phyloP scores from a whole-genome alignment of 768 basidiomycete genomes.

The Leccinum disarticulatum region DNA sequence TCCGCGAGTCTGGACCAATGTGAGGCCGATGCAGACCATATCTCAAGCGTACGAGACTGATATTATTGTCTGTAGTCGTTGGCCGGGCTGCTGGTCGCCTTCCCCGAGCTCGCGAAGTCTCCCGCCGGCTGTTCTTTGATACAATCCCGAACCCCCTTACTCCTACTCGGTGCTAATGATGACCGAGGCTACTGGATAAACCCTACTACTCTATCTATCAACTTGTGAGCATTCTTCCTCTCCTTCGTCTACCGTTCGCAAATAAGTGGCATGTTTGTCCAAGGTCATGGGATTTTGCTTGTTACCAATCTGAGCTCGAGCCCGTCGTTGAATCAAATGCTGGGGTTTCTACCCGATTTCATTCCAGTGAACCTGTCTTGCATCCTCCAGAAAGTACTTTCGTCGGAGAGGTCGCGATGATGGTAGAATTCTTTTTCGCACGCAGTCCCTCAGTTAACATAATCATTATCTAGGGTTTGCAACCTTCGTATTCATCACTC shows the following conservation, averaged over 20 bases:
- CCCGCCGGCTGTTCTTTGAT: slow-evolving; percentile 23
- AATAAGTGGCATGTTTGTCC: neutral
- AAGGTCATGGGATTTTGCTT: slow-evolving; percentile 28
- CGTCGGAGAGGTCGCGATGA: slow-evolving; percentile 1
- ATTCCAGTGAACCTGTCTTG: neutral
- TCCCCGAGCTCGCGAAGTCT: slow-evolving; percentile 27
- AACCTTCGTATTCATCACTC: neutral
- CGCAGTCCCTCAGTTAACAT: slow-evolving; percentile 7
- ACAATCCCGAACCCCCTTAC: slow-evolving; percentile 28
- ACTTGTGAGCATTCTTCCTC: slow-evolving; percentile 19
- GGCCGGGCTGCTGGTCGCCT: slow-evolving; percentile 18
- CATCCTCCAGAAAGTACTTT: neutral
- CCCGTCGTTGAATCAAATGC: neutral
- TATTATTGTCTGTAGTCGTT: slow-evolving; percentile 18
- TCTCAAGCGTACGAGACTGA: neutral
- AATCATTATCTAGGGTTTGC: slow-evolving; percentile 9
- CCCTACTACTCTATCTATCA: slow-evolving; percentile 18
- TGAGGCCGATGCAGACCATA: slow-evolving; percentile 13
- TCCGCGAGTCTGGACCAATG: slow-evolving; percentile 32
- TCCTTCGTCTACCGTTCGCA: neutral
- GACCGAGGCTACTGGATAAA: slow-evolving; percentile 18
- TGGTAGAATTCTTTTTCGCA: slow-evolving; percentile 14
- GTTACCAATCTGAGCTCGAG: slow-evolving; percentile 23
- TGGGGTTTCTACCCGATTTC: neutral
- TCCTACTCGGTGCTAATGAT: slow-evolving; percentile 20